Conservation (phyloP, 176 grass and related monocot genomes). For the Urochloa ruziziensis region DNA sequence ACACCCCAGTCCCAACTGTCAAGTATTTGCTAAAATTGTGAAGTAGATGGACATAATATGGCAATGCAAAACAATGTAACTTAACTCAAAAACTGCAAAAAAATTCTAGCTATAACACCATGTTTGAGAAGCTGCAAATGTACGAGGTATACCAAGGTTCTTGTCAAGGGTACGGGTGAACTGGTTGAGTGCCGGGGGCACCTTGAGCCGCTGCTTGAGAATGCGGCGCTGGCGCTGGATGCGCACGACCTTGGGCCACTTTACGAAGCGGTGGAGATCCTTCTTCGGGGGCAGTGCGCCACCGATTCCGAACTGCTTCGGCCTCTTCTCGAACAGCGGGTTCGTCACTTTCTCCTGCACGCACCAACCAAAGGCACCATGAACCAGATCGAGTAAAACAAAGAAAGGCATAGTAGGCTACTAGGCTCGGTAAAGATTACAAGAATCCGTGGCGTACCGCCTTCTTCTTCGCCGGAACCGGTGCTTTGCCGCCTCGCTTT, state of each 20-base stretch:
- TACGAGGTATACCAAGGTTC: constrained; percentile 58
- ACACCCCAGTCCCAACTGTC: neutral
- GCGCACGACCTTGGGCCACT: constrained; percentile 91
- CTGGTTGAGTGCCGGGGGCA: constrained; percentile 83
- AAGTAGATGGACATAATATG: neutral
- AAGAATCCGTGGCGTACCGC: neutral
- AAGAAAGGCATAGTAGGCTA: no score
- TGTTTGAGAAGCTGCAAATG: no score
- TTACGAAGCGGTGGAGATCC: constrained; percentile 77
- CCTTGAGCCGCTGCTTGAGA: constrained; percentile 93
- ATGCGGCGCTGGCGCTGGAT: constrained; percentile 91
- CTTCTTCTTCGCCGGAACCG: constrained; percentile 38
- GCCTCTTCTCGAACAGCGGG: constrained; percentile 89
- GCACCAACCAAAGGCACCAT: neutral
- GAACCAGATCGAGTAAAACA: neutral
- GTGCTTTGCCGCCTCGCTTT: constrained; percentile 29
- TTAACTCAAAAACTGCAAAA: neutral
- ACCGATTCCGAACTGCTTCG: constrained; percentile 87
- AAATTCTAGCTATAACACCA: neutral
- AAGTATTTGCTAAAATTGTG: neutral
- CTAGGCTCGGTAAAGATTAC: neutral
- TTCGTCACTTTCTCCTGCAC: constrained; percentile 32
- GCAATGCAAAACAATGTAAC: neutral
- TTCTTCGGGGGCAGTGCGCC: constrained; percentile 81
- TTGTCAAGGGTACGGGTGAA: constrained; percentile 90